phyloP scores from a whole-genome alignment of 495 filamentous ascomycete species.

The Choiromyces venosus region DNA sequence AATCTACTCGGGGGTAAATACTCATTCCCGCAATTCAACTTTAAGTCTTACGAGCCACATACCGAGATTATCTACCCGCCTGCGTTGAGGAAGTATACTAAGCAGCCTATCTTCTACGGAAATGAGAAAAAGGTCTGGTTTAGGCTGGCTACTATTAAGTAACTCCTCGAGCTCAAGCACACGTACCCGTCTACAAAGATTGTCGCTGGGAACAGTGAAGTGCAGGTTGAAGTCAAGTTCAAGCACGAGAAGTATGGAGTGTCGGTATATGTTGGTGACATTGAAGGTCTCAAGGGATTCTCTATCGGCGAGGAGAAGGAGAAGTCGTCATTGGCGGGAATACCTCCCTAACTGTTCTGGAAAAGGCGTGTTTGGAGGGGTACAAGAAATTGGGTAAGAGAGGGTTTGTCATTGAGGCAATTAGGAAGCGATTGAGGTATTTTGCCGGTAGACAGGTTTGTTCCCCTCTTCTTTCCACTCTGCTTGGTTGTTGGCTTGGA shows the following conservation, averaged over 20 bases:
- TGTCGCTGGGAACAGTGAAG: conserved; percentile 45
- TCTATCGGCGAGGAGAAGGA: conserved; percentile 27
- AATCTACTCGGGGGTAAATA: no score
- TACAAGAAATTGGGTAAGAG: no score
- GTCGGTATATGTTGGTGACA: no score
- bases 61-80: no score
- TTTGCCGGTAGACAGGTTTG: conserved; percentile 44
- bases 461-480: not conserved
- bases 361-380: no score
- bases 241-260: no score
- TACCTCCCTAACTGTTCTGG: conserved; percentile 42
- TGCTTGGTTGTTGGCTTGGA: not conserved
- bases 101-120: no score
- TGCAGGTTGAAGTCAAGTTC: no score
- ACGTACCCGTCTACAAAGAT: conserved; percentile 45
- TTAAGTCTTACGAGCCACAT: no score
- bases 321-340: conserved; percentile 43
- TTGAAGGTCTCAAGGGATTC: conserved; percentile 43
- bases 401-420: conserved; percentile 44
- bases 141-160: conserved; percentile 43
- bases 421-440: conserved; percentile 45
- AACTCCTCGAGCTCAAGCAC: conserved; percentile 45
- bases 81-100: no score
- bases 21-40: no score
- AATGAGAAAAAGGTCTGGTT: no score